phyloP scores from a whole-genome alignment of 495 filamentous ascomycete genomes.

The Aspergillus incahuasiensis region DNA sequence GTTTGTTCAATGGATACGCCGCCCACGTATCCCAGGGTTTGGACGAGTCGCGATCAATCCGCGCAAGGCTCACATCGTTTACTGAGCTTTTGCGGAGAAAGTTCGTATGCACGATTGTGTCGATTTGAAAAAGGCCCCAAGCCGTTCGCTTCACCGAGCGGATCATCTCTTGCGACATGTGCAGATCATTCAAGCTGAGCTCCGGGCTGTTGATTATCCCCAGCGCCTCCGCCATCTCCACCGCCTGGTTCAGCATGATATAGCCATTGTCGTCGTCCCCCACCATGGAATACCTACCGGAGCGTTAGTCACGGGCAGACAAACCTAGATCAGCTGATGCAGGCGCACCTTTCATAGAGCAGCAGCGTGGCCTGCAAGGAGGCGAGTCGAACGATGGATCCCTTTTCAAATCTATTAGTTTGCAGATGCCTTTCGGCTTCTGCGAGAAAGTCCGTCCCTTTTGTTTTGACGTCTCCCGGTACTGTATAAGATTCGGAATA shows the following conservation, averaged over 20 bases:
- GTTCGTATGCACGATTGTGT: slow-evolving; percentile 32
- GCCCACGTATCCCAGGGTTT: slow-evolving; percentile 15
- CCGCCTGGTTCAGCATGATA: slow-evolving; percentile 27
- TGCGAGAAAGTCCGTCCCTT: slow-evolving; percentile 26
- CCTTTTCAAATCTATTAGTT: slow-evolving; percentile 17
- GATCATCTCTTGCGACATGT: slow-evolving; percentile 24
- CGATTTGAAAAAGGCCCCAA: slow-evolving; percentile 33
- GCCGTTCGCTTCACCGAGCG: slow-evolving; percentile 24
- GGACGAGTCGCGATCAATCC: slow-evolving; percentile 13
- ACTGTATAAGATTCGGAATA: slow-evolving; percentile 26
- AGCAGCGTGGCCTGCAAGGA: slow-evolving; percentile 29
- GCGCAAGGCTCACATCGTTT: slow-evolving; percentile 18
- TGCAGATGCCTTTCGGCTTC: slow-evolving; percentile 26
- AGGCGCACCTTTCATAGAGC: slow-evolving; percentile 27
- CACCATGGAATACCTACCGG: slow-evolving; percentile 25
- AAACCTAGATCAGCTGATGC: not conserved
- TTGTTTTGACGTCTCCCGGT: slow-evolving; percentile 27
- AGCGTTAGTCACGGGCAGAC: not conserved
- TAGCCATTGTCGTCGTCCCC: slow-evolving; percentile 28
- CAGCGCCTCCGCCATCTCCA: slow-evolving; percentile 28
- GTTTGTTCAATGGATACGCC: slow-evolving; percentile 22
- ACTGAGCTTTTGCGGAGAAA: slow-evolving; percentile 29
- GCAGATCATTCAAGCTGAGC: slow-evolving; percentile 5
- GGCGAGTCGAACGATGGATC: slow-evolving; percentile 20
- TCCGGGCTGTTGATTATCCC: slow-evolving; percentile 19